A percentile compares a stretch with the other conserved stretches of the same genome.
phyloP scores from a whole-genome alignment of 495 filamentous ascomycete species.

The Rusavskia elegans region DNA sequence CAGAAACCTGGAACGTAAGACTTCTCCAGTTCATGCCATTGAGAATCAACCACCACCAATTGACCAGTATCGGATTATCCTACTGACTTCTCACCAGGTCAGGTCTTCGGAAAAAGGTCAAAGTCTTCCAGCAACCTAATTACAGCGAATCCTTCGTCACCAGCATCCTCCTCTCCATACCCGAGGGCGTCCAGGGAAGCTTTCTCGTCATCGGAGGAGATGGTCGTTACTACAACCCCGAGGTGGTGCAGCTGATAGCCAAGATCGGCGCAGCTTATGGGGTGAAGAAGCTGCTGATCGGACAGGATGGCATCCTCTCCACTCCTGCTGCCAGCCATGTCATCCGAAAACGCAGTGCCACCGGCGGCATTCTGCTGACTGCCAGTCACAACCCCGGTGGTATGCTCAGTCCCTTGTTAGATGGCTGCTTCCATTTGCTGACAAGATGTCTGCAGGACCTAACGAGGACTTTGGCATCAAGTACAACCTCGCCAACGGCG shows the following conservation, averaged over 20 bases:
- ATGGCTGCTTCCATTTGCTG: neutral
- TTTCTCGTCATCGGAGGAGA: conserved; percentile 96
- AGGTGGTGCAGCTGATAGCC: conserved; percentile 89
- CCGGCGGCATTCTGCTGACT: conserved; percentile 89
- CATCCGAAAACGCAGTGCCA: conserved; percentile 84
- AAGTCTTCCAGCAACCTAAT: conserved; percentile 84
- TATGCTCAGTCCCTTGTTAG: conserved; percentile 21
- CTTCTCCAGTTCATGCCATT: conserved; percentile 13
- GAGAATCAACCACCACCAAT: conserved; percentile 12
- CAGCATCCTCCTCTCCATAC: conserved; percentile 87
- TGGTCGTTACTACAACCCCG: conserved; percentile 92
- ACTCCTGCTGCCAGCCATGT: conserved; percentile 92
- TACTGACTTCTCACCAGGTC: conserved; percentile 40
- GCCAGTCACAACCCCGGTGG: conserved; percentile 97
- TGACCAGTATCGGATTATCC: neutral
- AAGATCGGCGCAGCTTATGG: conserved; percentile 95
- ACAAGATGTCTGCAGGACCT: conserved; percentile 42
- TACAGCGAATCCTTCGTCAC: conserved; percentile 94
- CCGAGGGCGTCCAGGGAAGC: conserved; percentile 73
- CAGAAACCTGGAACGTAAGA: conserved; percentile 99
- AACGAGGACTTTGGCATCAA: conserved; percentile 96
- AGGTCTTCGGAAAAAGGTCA: conserved; percentile 96
- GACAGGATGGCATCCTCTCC: conserved; percentile 88
- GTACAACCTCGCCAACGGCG: conserved; percentile 94
- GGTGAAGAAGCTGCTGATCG: conserved; percentile 95